Evolutionary conservation across 176 grass and related monocot genomes (phyloP), one percentile per base, ranked within the genome.

Genomic region (Carex pumila): DNA sequence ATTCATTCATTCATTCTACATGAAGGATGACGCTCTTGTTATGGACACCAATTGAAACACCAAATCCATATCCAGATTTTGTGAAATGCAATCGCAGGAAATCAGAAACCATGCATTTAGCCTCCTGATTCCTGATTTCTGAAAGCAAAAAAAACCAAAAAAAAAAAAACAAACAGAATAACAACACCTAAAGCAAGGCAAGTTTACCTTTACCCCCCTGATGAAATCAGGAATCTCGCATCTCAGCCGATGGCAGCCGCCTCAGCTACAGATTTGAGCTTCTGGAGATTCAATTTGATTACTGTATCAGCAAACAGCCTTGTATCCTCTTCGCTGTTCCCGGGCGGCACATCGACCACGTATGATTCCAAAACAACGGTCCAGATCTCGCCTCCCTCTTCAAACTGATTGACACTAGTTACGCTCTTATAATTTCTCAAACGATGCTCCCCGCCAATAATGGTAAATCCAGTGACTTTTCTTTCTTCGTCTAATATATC

Each of bases 221-320:
- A 32, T 2, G 1, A 43, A 65, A 37, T 66, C 64, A 32, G 19
- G 15, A 69, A 68, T 69, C n/a, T 37, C 13, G 13, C 10, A 10
- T 29, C 17, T 31, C 52, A 12, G 62, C 84, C 12, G 88, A 82
- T 6, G 87, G 87, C 87, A 69, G 85, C 88, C 69, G 91, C 86
- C 89, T 93, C 95, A 59, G 95, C 89, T 32, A 98, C 41, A 71
- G 89, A 93, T 66, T 94, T 94, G 89, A 98, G 95, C 91, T 95
- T 98, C 85, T 98, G 95, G 88, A 98, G 95, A 90, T 98, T 98
- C 90, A 98, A 93, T 87, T 86, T 91, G 84, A 98, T 61, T 79
- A 95, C 86, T 52, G 95, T 98, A 85, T 98, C 95, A 17, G 95
- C 95, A 89, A 98, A 98, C 68, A 98, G 91, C 89, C 92, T 88